Percentiles rank a stretch among this genome's conserved stretches.
phyloP scores from a whole-genome alignment of 2,329 filamentous ascomycete genomes.

The Colletotrichum noveboracense region DNA sequence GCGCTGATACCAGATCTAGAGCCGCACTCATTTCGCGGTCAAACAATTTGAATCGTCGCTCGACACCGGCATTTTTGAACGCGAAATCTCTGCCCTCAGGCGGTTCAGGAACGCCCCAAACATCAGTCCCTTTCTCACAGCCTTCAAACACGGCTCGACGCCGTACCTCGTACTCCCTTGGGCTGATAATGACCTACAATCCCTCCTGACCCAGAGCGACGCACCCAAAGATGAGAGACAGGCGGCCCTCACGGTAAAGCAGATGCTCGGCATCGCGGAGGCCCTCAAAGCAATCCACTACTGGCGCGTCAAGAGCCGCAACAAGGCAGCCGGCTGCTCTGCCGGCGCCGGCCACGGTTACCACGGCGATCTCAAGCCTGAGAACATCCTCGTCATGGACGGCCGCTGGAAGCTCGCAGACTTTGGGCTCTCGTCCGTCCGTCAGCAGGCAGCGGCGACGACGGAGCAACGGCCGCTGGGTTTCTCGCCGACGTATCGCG shows the following conservation, averaged over 20 bases:
- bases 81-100: background rate
- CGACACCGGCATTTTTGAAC: background rate
- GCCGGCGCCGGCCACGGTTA: background rate
- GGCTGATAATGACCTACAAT: background rate
- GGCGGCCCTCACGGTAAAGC: background rate
- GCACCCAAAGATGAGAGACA: background rate
- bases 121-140: background rate
- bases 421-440: background rate
- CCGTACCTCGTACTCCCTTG: background rate
- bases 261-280: constrained; percentile 1
- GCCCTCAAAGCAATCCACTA: background rate
- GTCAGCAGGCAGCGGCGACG: background rate
- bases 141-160: background rate
- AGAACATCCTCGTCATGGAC: background rate
- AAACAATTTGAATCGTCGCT: background rate
- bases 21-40: background rate
- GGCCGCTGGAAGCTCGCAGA: background rate
- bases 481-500: background rate
- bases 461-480: background rate
- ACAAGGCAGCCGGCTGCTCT: background rate
- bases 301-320: background rate
- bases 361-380: background rate
- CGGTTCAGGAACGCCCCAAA: background rate
- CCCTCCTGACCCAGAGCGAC: background rate
- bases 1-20: background rate